A percentile compares a stretch with the other conserved stretches of the same genome.
phyloP scores from a whole-genome alignment of 768 basidiomycete species.

The Basidioascus undulatus region DNA sequence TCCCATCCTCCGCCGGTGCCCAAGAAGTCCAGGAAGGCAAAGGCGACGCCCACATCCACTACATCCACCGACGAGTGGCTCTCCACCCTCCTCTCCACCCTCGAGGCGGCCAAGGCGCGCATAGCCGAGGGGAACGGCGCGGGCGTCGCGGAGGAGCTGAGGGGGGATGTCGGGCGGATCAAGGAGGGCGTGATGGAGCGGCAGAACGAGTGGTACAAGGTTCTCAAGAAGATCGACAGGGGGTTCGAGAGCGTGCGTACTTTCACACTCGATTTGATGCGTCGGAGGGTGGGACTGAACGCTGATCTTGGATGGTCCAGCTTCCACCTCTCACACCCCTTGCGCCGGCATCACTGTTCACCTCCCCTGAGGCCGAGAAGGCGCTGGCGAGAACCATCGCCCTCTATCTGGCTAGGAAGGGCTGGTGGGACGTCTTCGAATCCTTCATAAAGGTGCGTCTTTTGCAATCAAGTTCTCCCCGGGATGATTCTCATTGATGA shows the following conservation, averaged over 20 bases:
- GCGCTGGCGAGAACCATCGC: slow-evolving; percentile 50
- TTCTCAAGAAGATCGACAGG: slow-evolving; percentile 56
- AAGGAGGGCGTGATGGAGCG: slow-evolving; percentile 72
- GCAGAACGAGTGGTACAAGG: slow-evolving; percentile 67
- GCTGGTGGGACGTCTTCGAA: slow-evolving; percentile 53
- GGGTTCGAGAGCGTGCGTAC: slow-evolving; percentile 60
- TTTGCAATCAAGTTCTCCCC: slow-evolving; percentile 2
- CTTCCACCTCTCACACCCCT: too few relatives aligned
- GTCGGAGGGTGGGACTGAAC: too few relatives aligned
- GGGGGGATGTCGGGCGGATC: slow-evolving; percentile 35
- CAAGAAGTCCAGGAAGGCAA: too few relatives aligned
- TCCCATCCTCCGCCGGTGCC: too few relatives aligned
- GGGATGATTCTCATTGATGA: too few relatives aligned
- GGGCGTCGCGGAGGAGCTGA: slow-evolving; percentile 28
- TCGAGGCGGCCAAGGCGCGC: slow-evolving; percentile 27
- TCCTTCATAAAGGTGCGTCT: slow-evolving; percentile 38
- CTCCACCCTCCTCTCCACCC: slow-evolving; percentile 32
- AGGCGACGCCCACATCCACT: slow-evolving; percentile 23
- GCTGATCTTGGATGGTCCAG: too few relatives aligned
- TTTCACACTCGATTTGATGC: background rate
- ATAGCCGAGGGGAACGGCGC: too few relatives aligned
- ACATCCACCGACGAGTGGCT: slow-evolving; percentile 34
- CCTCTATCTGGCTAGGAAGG: slow-evolving; percentile 52
- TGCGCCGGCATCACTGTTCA: slow-evolving; percentile 26
- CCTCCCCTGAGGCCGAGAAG: slow-evolving; percentile 30